A percentile compares a stretch with the other conserved stretches of the same genome.
phyloP scores from a whole-genome alignment of 257 asterid species.

The Solanum dulcamara region DNA sequence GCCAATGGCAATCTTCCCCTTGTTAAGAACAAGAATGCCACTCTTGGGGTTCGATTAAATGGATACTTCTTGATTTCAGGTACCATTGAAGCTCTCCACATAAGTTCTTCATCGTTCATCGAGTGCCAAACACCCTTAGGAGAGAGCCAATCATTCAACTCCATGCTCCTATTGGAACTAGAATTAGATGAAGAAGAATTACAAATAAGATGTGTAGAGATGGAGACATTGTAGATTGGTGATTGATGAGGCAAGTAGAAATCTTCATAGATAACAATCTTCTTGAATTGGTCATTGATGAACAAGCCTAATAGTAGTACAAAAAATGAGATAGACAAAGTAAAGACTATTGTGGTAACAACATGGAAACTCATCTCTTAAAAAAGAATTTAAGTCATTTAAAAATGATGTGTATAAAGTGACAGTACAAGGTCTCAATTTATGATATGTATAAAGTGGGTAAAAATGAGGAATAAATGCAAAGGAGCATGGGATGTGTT shows the following conservation, averaged over 20 bases:
- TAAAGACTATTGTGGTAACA: conserved; percentile 33
- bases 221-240: conserved; percentile 16
- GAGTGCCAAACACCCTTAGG: conserved; percentile 37
- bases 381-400: conserved; percentile 11
- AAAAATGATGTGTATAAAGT: neutral
- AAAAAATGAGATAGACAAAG: conserved; percentile 30
- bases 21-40: conserved; percentile 70
- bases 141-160: conserved; percentile 7
- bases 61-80: conserved; percentile 36
- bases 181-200: neutral
- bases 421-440: neutral
- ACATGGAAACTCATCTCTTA: conserved; percentile 34
- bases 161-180: neutral
- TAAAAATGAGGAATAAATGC: neutral
- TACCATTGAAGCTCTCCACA: conserved; percentile 64
- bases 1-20: conserved; percentile 45
- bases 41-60: conserved; percentile 33
- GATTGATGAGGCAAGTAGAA: conserved; percentile 27
- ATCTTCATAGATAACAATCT: conserved; percentile 40
- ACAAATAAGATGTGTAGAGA: conserved; percentile 8
- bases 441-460: neutral
- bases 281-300: conserved; percentile 43
- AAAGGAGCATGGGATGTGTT: neutral
- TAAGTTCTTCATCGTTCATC: conserved; percentile 47
- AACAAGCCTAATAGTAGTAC: conserved; percentile 33